phyloP scores from a whole-genome alignment of 2,329 filamentous ascomycete species.

The Aspergillus ibericus region DNA sequence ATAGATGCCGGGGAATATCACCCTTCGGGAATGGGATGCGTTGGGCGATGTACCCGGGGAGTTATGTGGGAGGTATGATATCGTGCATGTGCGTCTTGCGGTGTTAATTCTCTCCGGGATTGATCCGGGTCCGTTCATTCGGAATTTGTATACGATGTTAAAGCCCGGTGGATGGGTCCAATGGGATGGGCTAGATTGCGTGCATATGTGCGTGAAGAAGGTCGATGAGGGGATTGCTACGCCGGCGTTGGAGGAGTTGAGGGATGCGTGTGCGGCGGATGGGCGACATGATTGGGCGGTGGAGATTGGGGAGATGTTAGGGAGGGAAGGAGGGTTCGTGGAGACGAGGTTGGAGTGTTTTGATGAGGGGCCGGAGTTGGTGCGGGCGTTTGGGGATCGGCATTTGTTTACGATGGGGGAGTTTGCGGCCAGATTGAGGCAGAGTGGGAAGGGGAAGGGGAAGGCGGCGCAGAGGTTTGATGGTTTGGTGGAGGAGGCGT shows the following conservation, averaged over 20 bases:
- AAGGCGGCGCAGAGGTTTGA: not conserved
- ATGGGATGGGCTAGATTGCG: slow-evolving; percentile 5
- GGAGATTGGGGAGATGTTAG: not conserved
- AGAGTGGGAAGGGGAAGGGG: not conserved
- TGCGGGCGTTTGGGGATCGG: slow-evolving; percentile 1
- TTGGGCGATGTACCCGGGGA: not conserved
- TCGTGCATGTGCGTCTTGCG: not conserved
- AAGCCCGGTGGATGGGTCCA: slow-evolving; percentile 5
- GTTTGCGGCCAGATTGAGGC: not conserved
- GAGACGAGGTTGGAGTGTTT: not conserved
- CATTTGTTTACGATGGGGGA: slow-evolving; percentile 3
- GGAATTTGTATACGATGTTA: not conserved
- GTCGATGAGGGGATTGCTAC: not conserved
- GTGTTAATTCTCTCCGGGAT: not conserved
- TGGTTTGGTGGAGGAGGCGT: not conserved
- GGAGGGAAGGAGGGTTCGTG: not conserved
- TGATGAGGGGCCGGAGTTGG: not conserved
- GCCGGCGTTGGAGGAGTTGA: not conserved
- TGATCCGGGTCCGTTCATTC: not conserved
- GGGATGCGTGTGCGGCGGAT: not conserved
- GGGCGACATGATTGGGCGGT: slow-evolving; percentile 1
- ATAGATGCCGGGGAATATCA: not conserved
- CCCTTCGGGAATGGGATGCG: not conserved
- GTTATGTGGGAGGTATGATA: not conserved
- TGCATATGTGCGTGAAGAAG: not conserved